A percentile compares a stretch with the other conserved stretches of the same genome.
Conservation (phyloP, 2,329 filamentous ascomycete genomes). For the Penicillium sp. region DNA sequence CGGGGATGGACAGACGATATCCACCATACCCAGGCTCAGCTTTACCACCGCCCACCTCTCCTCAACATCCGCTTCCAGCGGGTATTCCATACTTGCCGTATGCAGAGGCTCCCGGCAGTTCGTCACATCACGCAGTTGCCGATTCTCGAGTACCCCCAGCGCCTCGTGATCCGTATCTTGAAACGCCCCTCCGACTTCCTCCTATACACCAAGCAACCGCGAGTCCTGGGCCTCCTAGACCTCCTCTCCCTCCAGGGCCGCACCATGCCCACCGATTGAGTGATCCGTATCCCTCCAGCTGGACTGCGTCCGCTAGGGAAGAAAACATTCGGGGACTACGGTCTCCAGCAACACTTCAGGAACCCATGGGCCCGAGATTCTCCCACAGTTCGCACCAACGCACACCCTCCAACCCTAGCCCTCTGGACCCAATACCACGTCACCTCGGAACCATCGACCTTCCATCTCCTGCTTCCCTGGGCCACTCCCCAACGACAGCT, state of each 20-base stretch:
- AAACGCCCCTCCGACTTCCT: constrained; percentile 34
- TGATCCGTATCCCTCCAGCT: constrained; percentile 29
- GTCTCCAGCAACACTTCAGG: constrained; percentile 16
- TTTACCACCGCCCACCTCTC: constrained; percentile 29
- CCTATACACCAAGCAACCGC: constrained; percentile 35
- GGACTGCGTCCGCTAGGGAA: constrained; percentile 23
- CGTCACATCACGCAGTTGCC: constrained; percentile 23
- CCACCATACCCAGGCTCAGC: constrained; percentile 26
- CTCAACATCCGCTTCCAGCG: constrained; percentile 29
- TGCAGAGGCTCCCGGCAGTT: constrained; percentile 20
- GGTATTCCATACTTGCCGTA: constrained; percentile 27
- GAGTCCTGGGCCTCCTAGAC: constrained; percentile 13
- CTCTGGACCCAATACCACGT: constrained; percentile 21
- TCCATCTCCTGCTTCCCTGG: constrained; percentile 14
- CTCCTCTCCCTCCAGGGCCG: constrained; percentile 2
- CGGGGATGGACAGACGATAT: constrained; percentile 24
- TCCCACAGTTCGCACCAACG: constrained; percentile 25
- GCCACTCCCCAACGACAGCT: constrained; percentile 14
- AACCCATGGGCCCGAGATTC: constrained; percentile 26
- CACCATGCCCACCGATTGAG: constrained; percentile 31
- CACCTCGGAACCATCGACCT: constrained; percentile 19
- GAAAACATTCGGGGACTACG: constrained; percentile 23
- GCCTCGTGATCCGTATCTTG: constrained; percentile 27
- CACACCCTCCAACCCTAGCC: constrained; percentile 19
- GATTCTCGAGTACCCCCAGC: constrained; percentile 24